Base-by-base conservation (phyloP, 73 alveolate species). In the Stentor coeruleus region DNA sequence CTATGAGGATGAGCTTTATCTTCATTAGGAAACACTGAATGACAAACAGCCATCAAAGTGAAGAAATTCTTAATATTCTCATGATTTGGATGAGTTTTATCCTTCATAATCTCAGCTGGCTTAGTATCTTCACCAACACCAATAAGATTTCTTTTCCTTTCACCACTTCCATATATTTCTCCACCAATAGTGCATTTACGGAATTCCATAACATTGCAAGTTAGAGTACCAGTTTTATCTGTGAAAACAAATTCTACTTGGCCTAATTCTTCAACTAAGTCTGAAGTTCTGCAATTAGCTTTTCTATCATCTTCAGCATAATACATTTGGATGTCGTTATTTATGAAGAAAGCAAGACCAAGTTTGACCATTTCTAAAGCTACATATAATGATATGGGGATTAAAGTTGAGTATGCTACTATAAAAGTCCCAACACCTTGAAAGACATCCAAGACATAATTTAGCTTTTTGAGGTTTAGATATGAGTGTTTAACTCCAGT, bases 141-240 rank as follows among this genome's bases (percentile, higher is more conserved):
- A 60, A 60, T 28, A n/a, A n/a, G n/a, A 60, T 60, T 35, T 11
- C 55, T 28, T 6, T 6, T 11, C 80, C 41, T 60, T 60, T 60
- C 36, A 60, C 41, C 80, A 6, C 80, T 38, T 41, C 97, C 97
- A 84, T 88, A 91, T 74, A 87, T 87, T 74, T 77, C 84, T 35
- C 96, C 96, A 33, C 89, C 86, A 58, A 92, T 91, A 72, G 96
- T 88, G 86, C 99, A 94, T 80, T 95, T 92, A 75, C 95, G 95
- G 60, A 97, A 97, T 39, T 94, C 99, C 99, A 98, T 98, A 83
- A 88, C 91, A 89, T 98, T 98, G 82, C 95, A 91, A 2, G 99
- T 98, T 55, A 98, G 91, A 35, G 99, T 98, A 15, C 99, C 99
- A 0, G 99, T 98, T 90, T 98, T 98, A 89, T 98, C 99, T 15